These are phyloP conservation scores for Aspergillus sp. DNA, from an alignment of 2,329 filamentous ascomycete genomes.

Conservation along the genomic window DNA sequence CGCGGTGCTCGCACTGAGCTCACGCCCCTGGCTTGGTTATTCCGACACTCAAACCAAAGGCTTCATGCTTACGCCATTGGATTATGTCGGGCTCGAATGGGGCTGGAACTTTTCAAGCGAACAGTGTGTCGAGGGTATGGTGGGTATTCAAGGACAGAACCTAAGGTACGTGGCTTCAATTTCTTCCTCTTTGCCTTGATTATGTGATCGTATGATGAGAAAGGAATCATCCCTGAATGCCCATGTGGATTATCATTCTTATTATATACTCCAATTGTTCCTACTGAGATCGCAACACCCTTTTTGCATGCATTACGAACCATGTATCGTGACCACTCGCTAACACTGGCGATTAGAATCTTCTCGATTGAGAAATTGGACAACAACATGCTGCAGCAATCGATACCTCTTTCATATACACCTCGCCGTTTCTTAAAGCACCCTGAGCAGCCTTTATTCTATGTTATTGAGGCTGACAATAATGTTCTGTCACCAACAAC, in stretches of 20 bases:
- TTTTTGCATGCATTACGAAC: not conserved
- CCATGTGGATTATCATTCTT: constrained; percentile 49
- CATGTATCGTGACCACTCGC: not conserved
- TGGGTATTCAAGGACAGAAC: constrained; percentile 87
- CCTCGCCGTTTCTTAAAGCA: constrained; percentile 85
- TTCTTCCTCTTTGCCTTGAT: constrained; percentile 12
- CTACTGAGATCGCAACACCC: constrained; percentile 67
- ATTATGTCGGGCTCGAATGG: constrained; percentile 85
- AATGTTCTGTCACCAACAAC: constrained; percentile 83
- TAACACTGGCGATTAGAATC: constrained; percentile 57
- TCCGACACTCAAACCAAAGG: constrained; percentile 81
- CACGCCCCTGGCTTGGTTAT: constrained; percentile 94
- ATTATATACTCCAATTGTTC: constrained; percentile 80
- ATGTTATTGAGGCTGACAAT: constrained; percentile 90
- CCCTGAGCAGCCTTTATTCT: constrained; percentile 85
- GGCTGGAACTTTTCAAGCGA: constrained; percentile 97
- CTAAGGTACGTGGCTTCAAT: constrained; percentile 63
- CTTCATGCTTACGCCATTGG: constrained; percentile 89
- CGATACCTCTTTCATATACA: constrained; percentile 83
- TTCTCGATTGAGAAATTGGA: constrained; percentile 86
- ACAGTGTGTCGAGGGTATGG: constrained; percentile 89
- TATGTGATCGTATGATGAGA: constrained; percentile 47
- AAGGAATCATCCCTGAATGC: constrained; percentile 36
- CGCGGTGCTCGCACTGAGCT: constrained; percentile 85
- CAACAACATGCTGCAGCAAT: constrained; percentile 82